Percentiles rank a stretch among this genome's conserved stretches.
Evolutionary conservation across 371 early-diverging fungal species (phyloP).

Genomic region (Vairimorpha apis): DNA sequence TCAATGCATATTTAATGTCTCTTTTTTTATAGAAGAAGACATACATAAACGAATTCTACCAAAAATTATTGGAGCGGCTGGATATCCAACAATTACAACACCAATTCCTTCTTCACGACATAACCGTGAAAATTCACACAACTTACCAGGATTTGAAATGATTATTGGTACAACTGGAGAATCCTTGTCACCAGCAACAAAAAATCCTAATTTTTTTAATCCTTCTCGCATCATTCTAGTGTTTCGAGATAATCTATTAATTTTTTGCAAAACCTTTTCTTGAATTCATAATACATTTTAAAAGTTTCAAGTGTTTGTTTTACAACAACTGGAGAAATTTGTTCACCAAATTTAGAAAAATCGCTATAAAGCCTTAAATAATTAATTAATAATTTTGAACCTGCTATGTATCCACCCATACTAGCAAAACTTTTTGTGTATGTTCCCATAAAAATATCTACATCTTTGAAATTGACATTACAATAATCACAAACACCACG

Average conservation of each 20-base stretch:
- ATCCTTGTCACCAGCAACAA: constrained; percentile 81
- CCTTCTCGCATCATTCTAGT: constrained; percentile 72
- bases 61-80: constrained; percentile 90
- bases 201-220: constrained; percentile 79
- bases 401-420: constrained; percentile 91
- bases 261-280: constrained; percentile 71
- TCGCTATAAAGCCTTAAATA: constrained; percentile 73
- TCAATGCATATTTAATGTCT: constrained; percentile 72
- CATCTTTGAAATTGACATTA: constrained; percentile 73
- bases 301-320: constrained; percentile 76
- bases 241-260: constrained; percentile 77
- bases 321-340: constrained; percentile 78
- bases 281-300: constrained; percentile 60
- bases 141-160: constrained; percentile 90
- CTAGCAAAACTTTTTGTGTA: constrained; percentile 98
- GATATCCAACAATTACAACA: constrained; percentile 94
- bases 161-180: constrained; percentile 93
- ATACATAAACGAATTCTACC: constrained; percentile 91
- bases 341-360: constrained; percentile 79
- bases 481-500: constrained; percentile 92
- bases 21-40: constrained; percentile 84
- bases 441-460: constrained; percentile 97
- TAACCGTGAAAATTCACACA: constrained; percentile 84
- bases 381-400: constrained; percentile 71
- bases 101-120: constrained; percentile 81